These are phyloP conservation scores for Paxillus involutus DNA, from an alignment of 768 basidiomycete species.

Conservation along the genomic window DNA sequence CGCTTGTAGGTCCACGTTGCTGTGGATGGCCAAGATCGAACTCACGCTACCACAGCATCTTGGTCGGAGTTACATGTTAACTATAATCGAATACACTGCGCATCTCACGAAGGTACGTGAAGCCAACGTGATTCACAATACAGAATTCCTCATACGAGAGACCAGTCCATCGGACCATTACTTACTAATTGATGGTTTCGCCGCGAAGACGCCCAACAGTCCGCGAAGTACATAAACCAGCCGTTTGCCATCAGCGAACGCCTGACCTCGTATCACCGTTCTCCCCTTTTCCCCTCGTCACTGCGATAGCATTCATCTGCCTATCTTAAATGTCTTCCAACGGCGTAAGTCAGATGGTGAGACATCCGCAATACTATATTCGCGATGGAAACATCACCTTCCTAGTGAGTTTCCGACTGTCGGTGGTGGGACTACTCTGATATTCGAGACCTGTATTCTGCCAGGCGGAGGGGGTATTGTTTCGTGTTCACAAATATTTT, in stretches of 20 bases:
- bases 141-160: no score
- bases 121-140: no score
- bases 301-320: no score
- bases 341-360: conserved; percentile 18
- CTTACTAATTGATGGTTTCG: neutral
- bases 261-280: neutral
- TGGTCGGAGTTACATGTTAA: no score
- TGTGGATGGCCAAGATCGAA: conserved; percentile 6
- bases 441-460: neutral
- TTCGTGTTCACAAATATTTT: conserved; percentile 36
- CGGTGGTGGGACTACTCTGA: neutral
- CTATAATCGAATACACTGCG: neutral
- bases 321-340: neutral
- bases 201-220: conserved; percentile 3
- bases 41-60: no score
- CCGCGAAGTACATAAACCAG: conserved; percentile 14
- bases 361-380: conserved; percentile 47
- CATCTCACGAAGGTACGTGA: neutral
- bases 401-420: conserved; percentile 38
- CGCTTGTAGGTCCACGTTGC: conserved; percentile 21
- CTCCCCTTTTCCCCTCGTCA: neutral
- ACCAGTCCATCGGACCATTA: no score
- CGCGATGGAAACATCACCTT: conserved; percentile 54
- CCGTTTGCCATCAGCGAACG: neutral
- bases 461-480: conserved; percentile 35